Conservation (phyloP, 345 rosid species). For the Corymbia maculata region DNA sequence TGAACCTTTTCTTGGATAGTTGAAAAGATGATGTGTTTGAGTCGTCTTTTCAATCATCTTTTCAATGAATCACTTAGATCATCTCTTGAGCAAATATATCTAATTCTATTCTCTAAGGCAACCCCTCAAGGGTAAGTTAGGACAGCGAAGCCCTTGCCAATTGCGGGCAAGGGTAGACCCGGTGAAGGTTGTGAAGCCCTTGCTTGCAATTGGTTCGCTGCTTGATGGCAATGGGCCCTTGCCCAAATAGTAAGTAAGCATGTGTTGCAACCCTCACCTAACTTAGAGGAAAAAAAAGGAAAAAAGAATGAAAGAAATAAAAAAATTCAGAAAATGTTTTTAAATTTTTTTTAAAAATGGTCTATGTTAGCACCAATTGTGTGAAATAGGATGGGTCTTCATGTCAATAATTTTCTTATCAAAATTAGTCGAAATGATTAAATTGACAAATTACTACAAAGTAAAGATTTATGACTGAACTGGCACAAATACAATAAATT, state of each 20-base stretch:
- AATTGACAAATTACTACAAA: too few relatives aligned
- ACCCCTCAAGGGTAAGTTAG: background rate
- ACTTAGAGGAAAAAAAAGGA: background rate
- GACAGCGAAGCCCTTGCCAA: background rate
- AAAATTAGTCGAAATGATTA: rapidly evolving
- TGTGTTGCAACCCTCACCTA: rapidly evolving
- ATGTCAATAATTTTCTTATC: rapidly evolving
- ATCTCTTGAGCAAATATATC: background rate
- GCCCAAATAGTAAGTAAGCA: too few relatives aligned
- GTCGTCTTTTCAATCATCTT: rapidly evolving
- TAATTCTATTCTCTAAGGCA: rapidly evolving
- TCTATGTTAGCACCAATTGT: rapidly evolving
- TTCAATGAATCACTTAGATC: too few relatives aligned
- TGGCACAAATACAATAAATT: too few relatives aligned
- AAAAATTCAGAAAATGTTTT: too few relatives aligned
- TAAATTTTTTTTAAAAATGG: too few relatives aligned
- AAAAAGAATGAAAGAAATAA: too few relatives aligned
- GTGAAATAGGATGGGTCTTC: too few relatives aligned
- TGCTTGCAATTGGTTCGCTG: rapidly evolving
- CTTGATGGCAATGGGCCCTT: too few relatives aligned
- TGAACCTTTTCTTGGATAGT: rapidly evolving
- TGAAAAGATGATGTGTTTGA: background rate
- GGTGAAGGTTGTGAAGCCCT: background rate
- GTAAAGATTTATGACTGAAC: rapidly evolving
- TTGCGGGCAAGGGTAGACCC: background rate